Base-by-base conservation (phyloP, 1,284 basidiomycete genomes). In the Wallemia ichthyophaga region DNA sequence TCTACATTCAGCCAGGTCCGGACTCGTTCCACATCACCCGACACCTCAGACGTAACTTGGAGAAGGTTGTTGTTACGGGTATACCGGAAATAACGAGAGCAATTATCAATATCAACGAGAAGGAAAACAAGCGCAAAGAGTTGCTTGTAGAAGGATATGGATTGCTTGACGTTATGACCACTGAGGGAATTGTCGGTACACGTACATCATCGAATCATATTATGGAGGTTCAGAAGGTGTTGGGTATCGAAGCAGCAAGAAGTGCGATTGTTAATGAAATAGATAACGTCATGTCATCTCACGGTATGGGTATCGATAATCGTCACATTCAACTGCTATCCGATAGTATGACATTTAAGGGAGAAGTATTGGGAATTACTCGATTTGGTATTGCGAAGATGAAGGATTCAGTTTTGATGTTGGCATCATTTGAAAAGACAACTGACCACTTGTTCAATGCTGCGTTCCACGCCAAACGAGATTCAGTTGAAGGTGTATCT, bases 331-430 rank as follows among this genome's bases (percentile, higher is more conserved):
- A 96, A 88, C 73, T 99, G 25, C 19, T 2, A 26, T n/a, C 24
- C 25, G 25, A 57, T 61, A 33, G 27, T 28, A 58, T 11, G 9
- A 33, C 32, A 1, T 2, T 25, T n/a, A 64, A 87, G 84, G 94
- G 94, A 59, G 92, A 98, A 70, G 89, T 99, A 3, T 73, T 99
- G 59, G 94, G 94, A 60, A 98, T 99, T 70, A 99, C 94, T 9
- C 83, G 94, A 24, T 98, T 98, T 71, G 94, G 94, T 69, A 92
- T 99, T n/a, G 88, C 92, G 25, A 98, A 98, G 73, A 98, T 98
- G 88, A 98, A 98, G 73, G 94, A 99, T 72, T 95, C 88, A 65
- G 91, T 96, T 1, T 78, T 98, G 65, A 99, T 98, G 94, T 75
- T 98, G 66, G 94, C 94, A 11, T 94, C 88, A 27, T 99, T 99